A percentile compares a stretch with the other conserved stretches of the same genome.
These are phyloP conservation scores for Tylopilus plumbeoviolaceoides DNA, from an alignment of 768 basidiomycete genomes.

Conservation along the genomic window DNA sequence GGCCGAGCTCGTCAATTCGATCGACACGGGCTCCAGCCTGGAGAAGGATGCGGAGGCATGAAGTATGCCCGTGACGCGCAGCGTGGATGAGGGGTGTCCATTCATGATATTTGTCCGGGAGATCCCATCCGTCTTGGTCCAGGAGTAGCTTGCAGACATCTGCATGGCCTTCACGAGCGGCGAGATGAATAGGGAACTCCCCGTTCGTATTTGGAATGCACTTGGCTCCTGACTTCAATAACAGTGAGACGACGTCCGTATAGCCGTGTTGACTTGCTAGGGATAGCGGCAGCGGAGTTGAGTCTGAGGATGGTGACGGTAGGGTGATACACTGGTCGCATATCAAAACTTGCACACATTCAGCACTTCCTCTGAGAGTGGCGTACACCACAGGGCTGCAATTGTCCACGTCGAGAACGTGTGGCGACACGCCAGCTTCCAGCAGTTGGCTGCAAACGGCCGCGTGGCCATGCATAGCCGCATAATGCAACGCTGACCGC, in stretches of 20 bases:
- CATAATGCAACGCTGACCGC: slow-evolving; percentile 92
- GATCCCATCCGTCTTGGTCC: slow-evolving; percentile 73
- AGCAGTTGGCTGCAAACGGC: slow-evolving; percentile 73
- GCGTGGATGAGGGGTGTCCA: slow-evolving; percentile 98
- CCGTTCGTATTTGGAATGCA: slow-evolving; percentile 88
- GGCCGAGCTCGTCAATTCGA: slow-evolving; percentile 77
- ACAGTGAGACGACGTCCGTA: slow-evolving; percentile 70
- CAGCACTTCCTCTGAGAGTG: slow-evolving; percentile 77
- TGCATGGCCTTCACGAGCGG: slow-evolving; percentile 86
- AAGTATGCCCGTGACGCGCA: slow-evolving; percentile 75
- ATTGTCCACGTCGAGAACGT: slow-evolving; percentile 85
- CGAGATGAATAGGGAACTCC: slow-evolving; percentile 95
- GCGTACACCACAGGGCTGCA: slow-evolving; percentile 94
- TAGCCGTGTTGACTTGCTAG: slow-evolving; percentile 91
- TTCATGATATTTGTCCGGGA: slow-evolving; percentile 93
- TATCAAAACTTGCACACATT: slow-evolving; percentile 80
- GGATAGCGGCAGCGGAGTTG: slow-evolving; percentile 81
- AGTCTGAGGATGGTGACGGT: slow-evolving; percentile 51
- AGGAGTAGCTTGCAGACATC: slow-evolving; percentile 80
- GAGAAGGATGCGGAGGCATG: slow-evolving; percentile 74
- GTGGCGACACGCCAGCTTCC: slow-evolving; percentile 59
- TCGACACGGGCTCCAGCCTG: slow-evolving; percentile 76
- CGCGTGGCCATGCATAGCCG: slow-evolving; percentile 87
- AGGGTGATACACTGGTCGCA: slow-evolving; percentile 64
- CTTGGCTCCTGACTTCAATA: slow-evolving; percentile 73